Evolutionary conservation across 2,329 filamentous ascomycete genomes (phyloP).

Genomic region (Fusarium multiceps): DNA sequence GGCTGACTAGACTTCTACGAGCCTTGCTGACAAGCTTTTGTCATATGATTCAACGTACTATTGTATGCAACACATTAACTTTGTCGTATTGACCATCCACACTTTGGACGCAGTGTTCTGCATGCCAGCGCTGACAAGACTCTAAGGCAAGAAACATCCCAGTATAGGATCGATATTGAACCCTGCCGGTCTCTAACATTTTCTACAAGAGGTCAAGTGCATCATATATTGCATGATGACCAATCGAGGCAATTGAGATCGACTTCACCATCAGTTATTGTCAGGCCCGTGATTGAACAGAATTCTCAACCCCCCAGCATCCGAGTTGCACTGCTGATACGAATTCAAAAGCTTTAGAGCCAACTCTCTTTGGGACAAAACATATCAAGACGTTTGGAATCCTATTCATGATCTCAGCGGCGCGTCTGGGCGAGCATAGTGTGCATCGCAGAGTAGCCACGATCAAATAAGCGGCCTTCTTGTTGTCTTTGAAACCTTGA

Average conservation of each 20-base stretch:
- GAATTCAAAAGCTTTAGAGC: background rate
- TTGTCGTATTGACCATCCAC: background rate
- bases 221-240: background rate
- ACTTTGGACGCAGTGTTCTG: background rate
- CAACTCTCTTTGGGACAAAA: background rate
- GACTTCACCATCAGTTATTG: background rate
- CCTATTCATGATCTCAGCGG: constrained; percentile 14
- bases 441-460: background rate
- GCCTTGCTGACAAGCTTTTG: background rate
- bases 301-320: background rate
- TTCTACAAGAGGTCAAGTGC: background rate
- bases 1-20: background rate
- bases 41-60: background rate
- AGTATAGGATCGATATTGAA: background rate
- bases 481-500: background rate
- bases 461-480: background rate
- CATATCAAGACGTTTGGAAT: background rate
- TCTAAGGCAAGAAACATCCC: background rate
- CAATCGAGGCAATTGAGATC: background rate
- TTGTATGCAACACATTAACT: background rate
- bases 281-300: background rate
- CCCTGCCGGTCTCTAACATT: background rate
- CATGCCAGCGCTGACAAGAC: background rate
- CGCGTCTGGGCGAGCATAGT: background rate
- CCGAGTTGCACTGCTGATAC: constrained; percentile 1